Base-by-base conservation (phyloP, 441 rosid species). In the Corymbia citriodora region DNA sequence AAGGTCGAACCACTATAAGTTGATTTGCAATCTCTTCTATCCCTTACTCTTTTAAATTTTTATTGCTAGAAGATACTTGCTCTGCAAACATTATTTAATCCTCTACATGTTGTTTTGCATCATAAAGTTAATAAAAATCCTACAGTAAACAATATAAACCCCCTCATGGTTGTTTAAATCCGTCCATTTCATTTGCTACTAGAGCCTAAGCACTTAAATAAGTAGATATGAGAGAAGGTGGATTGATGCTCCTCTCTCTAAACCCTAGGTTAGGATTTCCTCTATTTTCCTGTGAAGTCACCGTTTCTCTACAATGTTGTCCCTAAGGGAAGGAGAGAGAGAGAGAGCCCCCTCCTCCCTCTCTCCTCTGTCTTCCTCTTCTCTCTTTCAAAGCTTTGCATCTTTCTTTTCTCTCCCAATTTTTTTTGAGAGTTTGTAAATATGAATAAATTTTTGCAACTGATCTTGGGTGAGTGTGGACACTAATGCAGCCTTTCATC, bases 241-340 rank as follows among this genome's bases (percentile, higher is more conserved):
- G 29, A 57, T 57, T 57, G 63, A 57, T 57, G 29, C 63, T 29
- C 29, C 63, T 1, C 13, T 57, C 63, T 23, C 12, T 57, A 23
- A 57, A 23, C 63, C 63, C 27, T 57, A 23, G 13, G 13, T 57
- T 23, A 57, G 63, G 6, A 1, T 57, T 57, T 57, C 29, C 63
- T 57, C 17, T 57, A 6, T 57, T 57, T 57, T 57, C 14, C 13
- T 21, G 23, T 57, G 63, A 57, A 57, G 29, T 0, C 10, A 0
- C 0, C 0, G 7, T 5, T 0, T 57, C 63, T 57, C 10, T 57
- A 12, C 5, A 21, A 29, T 57, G 29, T 57, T 13, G 8, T 57
- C 63, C 63, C 25, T 23, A 6, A 12, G 29, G 29, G 25, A 23
- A 29, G 63, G 25, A 57, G 63, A 57, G 63, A 57, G 63, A 57